Percentiles rank a stretch among this genome's conserved stretches.
phyloP scores from a whole-genome alignment of 140 eudicot species.

The Cichorium intybus region DNA sequence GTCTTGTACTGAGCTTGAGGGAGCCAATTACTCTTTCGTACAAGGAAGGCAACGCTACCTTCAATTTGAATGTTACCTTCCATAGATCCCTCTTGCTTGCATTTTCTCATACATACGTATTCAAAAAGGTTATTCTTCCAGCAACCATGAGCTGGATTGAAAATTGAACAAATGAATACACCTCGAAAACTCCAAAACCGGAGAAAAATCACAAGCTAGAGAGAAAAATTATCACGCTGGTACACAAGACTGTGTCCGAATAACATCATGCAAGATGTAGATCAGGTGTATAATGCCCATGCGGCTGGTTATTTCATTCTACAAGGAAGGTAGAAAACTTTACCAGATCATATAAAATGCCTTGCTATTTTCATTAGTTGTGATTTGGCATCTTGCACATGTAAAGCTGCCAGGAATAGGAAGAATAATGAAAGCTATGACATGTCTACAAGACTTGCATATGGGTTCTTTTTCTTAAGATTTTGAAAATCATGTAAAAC shows the following conservation, averaged over 20 bases:
- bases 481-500: not conserved
- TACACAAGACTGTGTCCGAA: not conserved
- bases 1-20: not conserved
- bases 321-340: not conserved
- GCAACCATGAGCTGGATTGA: not conserved
- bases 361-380: not conserved
- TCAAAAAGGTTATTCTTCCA: not conserved
- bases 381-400: constrained; percentile 30
- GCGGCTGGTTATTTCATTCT: not conserved
- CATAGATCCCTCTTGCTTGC: not conserved
- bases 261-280: not conserved
- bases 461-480: not conserved
- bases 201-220: not conserved
- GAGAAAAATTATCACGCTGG: too few relatives aligned
- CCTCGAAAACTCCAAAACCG: not conserved
- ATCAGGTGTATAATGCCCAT: not conserved
- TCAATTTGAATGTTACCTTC: not conserved
- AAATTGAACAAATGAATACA: not conserved
- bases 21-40: not conserved
- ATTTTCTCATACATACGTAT: not conserved
- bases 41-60: not conserved
- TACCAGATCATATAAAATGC: not conserved
- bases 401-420: constrained; percentile 21
- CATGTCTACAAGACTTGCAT: not conserved
- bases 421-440: not conserved